phyloP scores from a whole-genome alignment of 306 rosid species.

The Ceratonia siliqua region DNA sequence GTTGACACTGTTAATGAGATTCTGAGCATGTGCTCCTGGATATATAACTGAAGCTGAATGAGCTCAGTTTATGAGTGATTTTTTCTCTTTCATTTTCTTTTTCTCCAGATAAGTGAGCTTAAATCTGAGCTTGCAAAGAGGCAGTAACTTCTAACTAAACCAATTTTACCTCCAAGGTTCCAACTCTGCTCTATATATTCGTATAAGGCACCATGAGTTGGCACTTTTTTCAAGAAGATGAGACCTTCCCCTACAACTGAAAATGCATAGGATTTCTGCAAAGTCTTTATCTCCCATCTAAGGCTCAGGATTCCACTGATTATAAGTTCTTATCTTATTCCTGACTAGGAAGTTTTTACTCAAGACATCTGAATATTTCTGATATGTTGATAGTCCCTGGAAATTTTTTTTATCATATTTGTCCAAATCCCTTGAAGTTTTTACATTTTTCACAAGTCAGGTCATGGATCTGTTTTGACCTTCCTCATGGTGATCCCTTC shows the following conservation, averaged over 20 bases:
- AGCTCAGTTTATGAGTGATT: not conserved
- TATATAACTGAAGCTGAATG: not conserved
- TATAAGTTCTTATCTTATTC: not conserved
- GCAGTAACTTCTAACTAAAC: too few relatives aligned
- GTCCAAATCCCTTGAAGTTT: not conserved
- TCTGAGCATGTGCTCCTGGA: not conserved
- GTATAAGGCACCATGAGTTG: too few relatives aligned
- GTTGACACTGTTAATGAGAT: not conserved
- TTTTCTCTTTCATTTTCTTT: not conserved
- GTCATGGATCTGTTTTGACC: not conserved
- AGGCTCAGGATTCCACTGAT: not conserved
- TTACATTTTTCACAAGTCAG: too few relatives aligned
- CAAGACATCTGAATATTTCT: not conserved
- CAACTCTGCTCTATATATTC: too few relatives aligned
- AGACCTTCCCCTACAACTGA: too few relatives aligned
- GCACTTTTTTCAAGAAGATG: too few relatives aligned
- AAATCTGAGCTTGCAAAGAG: not conserved
- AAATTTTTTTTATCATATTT: conserved; percentile 4
- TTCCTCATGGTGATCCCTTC: conserved; percentile 5
- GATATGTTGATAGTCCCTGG: conserved; percentile 12
- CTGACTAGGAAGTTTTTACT: not conserved
- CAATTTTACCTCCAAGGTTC: too few relatives aligned
- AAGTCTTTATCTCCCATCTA: conserved; percentile 3
- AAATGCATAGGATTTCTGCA: too few relatives aligned
- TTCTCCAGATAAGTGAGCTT: not conserved